These are phyloP conservation scores for Orbilia brochopaga DNA, from an alignment of 2,329 filamentous ascomycete genomes.

Conservation along the genomic window DNA sequence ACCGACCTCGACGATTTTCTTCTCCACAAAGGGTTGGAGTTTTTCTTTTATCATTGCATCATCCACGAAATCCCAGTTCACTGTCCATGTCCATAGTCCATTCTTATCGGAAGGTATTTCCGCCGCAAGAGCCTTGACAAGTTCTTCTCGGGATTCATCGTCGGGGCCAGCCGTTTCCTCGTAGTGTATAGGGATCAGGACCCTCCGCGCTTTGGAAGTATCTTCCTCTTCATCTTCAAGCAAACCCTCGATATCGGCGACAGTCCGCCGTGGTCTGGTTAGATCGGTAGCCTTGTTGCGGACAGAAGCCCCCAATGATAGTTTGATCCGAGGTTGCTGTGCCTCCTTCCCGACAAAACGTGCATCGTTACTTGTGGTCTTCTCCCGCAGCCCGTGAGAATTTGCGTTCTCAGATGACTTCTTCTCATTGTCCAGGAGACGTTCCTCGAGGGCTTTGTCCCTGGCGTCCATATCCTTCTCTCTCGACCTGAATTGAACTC, in stretches of 20 bases:
- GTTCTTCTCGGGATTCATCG: constrained; percentile 78
- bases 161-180: constrained; percentile 75
- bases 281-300: constrained; percentile 69
- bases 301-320: constrained; percentile 86
- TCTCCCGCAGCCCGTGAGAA: constrained; percentile 18
- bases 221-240: constrained; percentile 91
- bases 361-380: constrained; percentile 9
- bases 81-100: constrained; percentile 86
- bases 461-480: constrained; percentile 80
- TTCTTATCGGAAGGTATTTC: constrained; percentile 89
- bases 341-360: constrained; percentile 30
- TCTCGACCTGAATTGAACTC: constrained; percentile 72
- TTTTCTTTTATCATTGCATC: constrained; percentile 81
- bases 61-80: constrained; percentile 91
- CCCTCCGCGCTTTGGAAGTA: constrained; percentile 72
- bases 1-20: constrained; percentile 83
- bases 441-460: constrained; percentile 78
- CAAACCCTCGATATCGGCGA: constrained; percentile 91
- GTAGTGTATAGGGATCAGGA: constrained; percentile 81
- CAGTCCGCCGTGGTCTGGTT: constrained; percentile 70
- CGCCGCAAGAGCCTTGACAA: constrained; percentile 78
- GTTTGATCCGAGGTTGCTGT: constrained; percentile 69
- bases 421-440: constrained; percentile 74
- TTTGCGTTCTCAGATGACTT: constrained; percentile 59
- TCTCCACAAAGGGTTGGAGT: constrained; percentile 91